These are phyloP conservation scores for Deakozyma indianensis DNA, from an alignment of 805 yeast genomes.

Conservation along the genomic window DNA sequence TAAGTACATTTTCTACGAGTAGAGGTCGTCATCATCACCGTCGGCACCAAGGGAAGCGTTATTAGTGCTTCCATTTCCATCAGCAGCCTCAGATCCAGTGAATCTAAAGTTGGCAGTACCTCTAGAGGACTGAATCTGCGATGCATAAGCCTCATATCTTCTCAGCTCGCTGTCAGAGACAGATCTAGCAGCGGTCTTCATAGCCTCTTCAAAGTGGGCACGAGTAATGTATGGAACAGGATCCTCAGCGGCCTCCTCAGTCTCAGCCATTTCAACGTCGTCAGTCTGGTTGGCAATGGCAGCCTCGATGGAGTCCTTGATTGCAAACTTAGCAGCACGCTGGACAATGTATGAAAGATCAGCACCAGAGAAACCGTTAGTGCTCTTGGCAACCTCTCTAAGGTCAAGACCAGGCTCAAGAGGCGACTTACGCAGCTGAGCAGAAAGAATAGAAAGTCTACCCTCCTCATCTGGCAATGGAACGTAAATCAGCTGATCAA, in stretches of 20 bases:
- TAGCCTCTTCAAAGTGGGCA: constrained; percentile 95
- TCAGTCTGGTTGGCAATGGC: constrained; percentile 27
- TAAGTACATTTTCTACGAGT: too few species aligned
- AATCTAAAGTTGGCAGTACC: constrained; percentile 90
- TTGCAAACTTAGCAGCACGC: constrained; percentile 97
- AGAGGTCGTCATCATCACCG: constrained; percentile 54
- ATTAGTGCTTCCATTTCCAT: constrained; percentile 23
- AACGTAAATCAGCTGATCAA: constrained; percentile 95
- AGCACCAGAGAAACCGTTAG: constrained; percentile 99
- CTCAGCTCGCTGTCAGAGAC: constrained; percentile 95
- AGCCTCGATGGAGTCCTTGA: constrained; percentile 94
- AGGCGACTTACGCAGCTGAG: constrained; percentile 97
- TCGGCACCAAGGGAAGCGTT: constrained; percentile 36
- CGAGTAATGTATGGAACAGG: constrained; percentile 92
- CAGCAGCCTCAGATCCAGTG: constrained; percentile 31
- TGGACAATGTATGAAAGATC: constrained; percentile 94
- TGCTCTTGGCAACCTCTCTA: constrained; percentile 75
- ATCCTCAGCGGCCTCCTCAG: constrained; percentile 58
- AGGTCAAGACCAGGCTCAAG: constrained; percentile 93
- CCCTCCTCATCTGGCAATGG: constrained; percentile 96
- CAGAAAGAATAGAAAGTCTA: constrained; percentile 81
- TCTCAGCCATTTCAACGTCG: constrained; percentile 30
- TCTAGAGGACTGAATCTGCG: constrained; percentile 89
- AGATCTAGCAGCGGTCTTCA: constrained; percentile 97
- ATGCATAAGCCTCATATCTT: constrained; percentile 97